Conservation (phyloP, 768 basidiomycete genomes). For the Lenzites betulinus region DNA sequence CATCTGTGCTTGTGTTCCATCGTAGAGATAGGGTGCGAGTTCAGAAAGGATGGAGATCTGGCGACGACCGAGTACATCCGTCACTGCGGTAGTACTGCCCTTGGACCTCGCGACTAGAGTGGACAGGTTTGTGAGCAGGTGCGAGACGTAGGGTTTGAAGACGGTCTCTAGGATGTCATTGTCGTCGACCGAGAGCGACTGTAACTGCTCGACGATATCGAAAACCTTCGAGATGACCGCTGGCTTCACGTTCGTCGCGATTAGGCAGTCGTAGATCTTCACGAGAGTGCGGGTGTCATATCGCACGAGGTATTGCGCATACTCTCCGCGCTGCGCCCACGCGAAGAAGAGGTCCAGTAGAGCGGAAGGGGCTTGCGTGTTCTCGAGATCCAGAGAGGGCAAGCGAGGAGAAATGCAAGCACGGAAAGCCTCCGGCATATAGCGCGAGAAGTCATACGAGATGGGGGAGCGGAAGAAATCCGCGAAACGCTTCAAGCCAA, state of each 20-base stretch:
- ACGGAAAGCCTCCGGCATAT: constrained; percentile 64
- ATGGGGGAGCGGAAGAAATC: constrained; percentile 84
- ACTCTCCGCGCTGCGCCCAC: constrained; percentile 65
- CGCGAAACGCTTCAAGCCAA: constrained; percentile 81
- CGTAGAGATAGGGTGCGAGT: constrained; percentile 72
- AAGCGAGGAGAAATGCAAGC: constrained; percentile 85
- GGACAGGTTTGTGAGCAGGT: constrained; percentile 72
- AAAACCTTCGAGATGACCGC: constrained; percentile 78
- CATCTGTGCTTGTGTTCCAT: constrained; percentile 69
- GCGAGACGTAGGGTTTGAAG: constrained; percentile 69
- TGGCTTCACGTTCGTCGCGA: constrained; percentile 85
- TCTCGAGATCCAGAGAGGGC: constrained; percentile 72
- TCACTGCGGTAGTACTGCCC: constrained; percentile 42
- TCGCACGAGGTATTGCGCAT: constrained; percentile 64
- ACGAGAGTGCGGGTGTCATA: constrained; percentile 71
- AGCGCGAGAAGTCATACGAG: constrained; percentile 73
- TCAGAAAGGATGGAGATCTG: constrained; percentile 82
- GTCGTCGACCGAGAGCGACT: constrained; percentile 56
- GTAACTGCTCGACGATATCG: constrained; percentile 78
- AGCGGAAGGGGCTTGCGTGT: constrained; percentile 88
- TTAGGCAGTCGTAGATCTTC: constrained; percentile 79
- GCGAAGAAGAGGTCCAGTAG: constrained; percentile 81
- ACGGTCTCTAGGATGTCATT: constrained; percentile 50
- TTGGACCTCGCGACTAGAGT: constrained; percentile 66
- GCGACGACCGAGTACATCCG: constrained; percentile 72